Evolutionary conservation across 2,329 filamentous ascomycete genomes (phyloP).

Genomic region (Ceratocystis alfenasii): DNA sequence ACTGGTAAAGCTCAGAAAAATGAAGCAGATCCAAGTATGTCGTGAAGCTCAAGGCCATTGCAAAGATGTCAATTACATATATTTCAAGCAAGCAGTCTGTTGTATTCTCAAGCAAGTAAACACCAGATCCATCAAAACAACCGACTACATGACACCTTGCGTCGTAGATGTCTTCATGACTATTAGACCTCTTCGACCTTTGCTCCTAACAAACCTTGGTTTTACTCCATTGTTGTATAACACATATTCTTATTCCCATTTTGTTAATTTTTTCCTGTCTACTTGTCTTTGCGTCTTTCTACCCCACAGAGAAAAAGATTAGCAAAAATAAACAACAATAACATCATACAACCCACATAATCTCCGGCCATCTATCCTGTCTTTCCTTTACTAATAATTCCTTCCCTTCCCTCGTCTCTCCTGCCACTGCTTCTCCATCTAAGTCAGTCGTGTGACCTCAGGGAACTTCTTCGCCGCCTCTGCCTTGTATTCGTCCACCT

Average conservation of each 20-base stretch:
- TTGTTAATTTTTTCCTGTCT: conserved; percentile 9
- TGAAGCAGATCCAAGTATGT: no score
- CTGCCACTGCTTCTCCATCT: not conserved
- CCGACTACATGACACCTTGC: no score
- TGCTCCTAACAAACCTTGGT: not conserved
- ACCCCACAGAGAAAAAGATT: not conserved
- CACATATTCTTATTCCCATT: not conserved
- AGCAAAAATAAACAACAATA: not conserved
- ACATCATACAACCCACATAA: not conserved
- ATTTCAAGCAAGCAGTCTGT: no score
- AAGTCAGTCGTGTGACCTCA: conserved; percentile 37
- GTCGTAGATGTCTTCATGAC: no score
- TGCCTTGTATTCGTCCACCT: conserved; percentile 38
- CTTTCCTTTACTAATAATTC: not conserved
- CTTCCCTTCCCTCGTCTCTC: not conserved
- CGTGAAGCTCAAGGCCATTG: no score
- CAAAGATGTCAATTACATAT: no score
- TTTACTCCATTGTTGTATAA: conserved; percentile 1
- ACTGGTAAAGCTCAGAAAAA: no score
- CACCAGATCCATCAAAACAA: no score
- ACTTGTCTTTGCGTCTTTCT: conserved; percentile 6
- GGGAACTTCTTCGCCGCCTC: conserved; percentile 41
- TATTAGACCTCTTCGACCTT: not conserved
- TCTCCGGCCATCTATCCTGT: not conserved
- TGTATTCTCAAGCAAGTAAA: no score